Percentiles rank a stretch among this genome's conserved stretches.
Conservation (phyloP, 192 early-diverging fungal species). For the Ambispora gerdemannii region DNA sequence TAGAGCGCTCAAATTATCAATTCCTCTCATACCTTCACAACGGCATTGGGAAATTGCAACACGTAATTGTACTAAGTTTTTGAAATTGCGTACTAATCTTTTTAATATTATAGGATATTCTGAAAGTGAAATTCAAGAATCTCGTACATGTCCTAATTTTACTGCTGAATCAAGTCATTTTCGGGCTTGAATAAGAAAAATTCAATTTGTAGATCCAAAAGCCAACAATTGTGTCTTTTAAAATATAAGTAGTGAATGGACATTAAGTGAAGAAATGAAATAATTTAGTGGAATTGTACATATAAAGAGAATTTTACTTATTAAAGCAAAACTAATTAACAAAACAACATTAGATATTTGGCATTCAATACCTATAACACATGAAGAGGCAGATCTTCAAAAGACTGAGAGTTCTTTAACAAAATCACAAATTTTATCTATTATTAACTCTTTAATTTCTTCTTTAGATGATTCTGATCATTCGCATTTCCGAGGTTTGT, state of each 20-base stretch:
- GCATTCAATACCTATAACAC: conserved; percentile 3
- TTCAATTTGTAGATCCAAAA: conserved; percentile 9
- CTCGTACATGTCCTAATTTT: background rate
- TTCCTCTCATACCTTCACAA: background rate
- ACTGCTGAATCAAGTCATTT: conserved; percentile 6
- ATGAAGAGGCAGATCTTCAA: conserved; percentile 5
- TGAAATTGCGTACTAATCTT: background rate
- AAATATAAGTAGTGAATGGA: background rate
- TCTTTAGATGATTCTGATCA: background rate
- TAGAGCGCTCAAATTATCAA: background rate
- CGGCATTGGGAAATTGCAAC: conserved; percentile 7
- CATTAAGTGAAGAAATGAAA: conserved; percentile 8
- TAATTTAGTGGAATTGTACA: background rate
- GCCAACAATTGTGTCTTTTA: background rate
- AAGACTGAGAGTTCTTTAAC: background rate
- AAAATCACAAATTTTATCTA: conserved; percentile 10
- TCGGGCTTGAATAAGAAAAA: background rate
- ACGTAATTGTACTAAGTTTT: conserved; percentile 6
- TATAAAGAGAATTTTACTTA: background rate
- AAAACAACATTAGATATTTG: conserved; percentile 6
- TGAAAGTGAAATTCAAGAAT: background rate
- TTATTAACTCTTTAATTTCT: conserved; percentile 7
- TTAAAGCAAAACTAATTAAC: conserved; percentile 8
- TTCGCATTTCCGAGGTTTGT: background rate
- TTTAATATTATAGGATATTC: conserved; percentile 8